Base-by-base conservation (phyloP, 805 yeast species). In the Hanseniaspora clermontiae region DNA sequence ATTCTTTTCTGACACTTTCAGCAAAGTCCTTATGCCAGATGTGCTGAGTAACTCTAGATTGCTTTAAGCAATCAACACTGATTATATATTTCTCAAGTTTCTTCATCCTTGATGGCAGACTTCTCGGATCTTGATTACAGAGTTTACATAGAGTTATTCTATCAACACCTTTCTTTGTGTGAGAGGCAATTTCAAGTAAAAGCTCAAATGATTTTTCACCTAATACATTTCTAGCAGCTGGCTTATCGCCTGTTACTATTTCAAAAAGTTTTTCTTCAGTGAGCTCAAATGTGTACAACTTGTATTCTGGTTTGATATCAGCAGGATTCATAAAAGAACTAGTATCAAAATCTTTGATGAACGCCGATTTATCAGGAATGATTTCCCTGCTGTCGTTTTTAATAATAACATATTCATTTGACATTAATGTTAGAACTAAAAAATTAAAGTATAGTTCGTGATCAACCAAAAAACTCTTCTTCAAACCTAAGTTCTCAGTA, bases 51-150 rank as follows among this genome's bases (percentile, higher is more conserved):
- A 76, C 78, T 57, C 76, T 78, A 2, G 80, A 77, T 38, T 76
- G 68, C 36, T 69, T 68, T 29, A 73, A 59, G 24, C 75, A 61
- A 48, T 67, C 72, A 1, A 61, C 60, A 51, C 74, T 78, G 24
- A 68, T 68, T 5, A 82, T 75, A 17, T 81, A 67, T 20, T 78
- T 79, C 39, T 72, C 78, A 19, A 84, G 68, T 45, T 74, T 74
- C 61, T 77, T 80, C 53, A 83, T 70, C 61, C 93, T 73, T 0
- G 80, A 72, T 0, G 89, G 81, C 43, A 83, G 71, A 58, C 89
- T 82, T 60, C 91, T 74, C 17, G 82, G 78, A 62, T 84, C 93
- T 66, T 84, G 93, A 9, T 78, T 78, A 0, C 89, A 78, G 19
- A 69, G 72, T 43, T 70, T 69, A 2, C 82, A 77, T 58, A 84